Conservation (phyloP, 2,329 filamentous ascomycete species). For the Colletotrichum musae region DNA sequence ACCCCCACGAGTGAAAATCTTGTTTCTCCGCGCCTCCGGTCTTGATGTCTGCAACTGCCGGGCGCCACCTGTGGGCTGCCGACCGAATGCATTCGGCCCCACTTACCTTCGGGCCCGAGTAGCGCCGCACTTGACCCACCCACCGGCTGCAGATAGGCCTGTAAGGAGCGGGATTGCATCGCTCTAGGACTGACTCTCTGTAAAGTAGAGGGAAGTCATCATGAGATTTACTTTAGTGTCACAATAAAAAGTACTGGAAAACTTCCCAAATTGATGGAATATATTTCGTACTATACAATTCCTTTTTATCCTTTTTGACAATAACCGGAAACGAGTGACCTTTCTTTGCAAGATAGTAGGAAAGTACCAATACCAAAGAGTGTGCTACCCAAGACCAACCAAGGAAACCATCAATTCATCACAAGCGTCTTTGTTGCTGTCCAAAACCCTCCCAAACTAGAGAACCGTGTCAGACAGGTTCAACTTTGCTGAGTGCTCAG, state of each 20-base stretch:
- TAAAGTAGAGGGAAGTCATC: too few species aligned
- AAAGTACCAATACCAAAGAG: conserved; percentile 13
- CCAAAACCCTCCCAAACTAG: background rate
- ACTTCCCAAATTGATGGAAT: background rate
- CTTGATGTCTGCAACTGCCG: conserved; percentile 4
- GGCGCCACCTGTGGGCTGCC: background rate
- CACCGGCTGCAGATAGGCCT: background rate
- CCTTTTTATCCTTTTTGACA: conserved; percentile 9
- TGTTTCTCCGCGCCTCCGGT: conserved; percentile 19
- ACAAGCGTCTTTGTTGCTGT: conserved; percentile 5
- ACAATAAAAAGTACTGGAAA: background rate
- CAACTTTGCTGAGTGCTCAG: conserved; percentile 1
- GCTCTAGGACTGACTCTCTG: too few species aligned
- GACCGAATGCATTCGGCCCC: background rate
- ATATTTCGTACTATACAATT: background rate
- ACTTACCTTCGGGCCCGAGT: too few species aligned
- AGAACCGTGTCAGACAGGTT: background rate
- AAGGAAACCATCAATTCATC: conserved; percentile 20
- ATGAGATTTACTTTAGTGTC: background rate
- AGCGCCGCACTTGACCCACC: background rate
- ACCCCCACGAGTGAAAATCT: conserved; percentile 7
- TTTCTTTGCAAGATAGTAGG: background rate
- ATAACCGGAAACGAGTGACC: conserved; percentile 7
- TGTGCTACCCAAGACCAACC: conserved; percentile 13
- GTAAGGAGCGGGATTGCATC: background rate